Evolutionary conservation across 2,329 filamentous ascomycete species (phyloP).

Genomic region (Neobulgaria alba): DNA sequence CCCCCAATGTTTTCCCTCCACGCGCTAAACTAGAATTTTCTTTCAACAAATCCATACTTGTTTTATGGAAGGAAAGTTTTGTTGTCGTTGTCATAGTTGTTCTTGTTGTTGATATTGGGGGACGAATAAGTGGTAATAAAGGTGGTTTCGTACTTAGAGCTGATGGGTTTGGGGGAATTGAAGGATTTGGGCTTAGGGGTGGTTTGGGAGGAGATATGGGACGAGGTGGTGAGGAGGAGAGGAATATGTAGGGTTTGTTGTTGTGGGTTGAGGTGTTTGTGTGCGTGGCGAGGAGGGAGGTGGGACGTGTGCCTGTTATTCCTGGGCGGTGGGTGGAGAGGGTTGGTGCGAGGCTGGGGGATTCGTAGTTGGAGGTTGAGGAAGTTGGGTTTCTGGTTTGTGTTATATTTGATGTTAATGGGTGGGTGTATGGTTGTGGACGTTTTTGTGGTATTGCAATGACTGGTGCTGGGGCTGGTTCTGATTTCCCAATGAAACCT

Average conservation of each 20-base stretch:
- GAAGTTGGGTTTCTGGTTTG: background rate
- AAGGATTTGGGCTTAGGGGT: constrained; percentile 5
- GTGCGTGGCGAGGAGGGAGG: background rate
- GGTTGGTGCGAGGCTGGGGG: background rate
- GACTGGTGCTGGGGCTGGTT: constrained; percentile 5
- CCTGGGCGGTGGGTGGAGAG: background rate
- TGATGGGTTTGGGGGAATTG: no score
- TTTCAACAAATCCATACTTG: constrained; percentile 13
- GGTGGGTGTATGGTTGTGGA: background rate
- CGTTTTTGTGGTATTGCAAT: background rate
- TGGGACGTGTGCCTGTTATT: no score
- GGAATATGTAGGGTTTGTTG: constrained; percentile 21
- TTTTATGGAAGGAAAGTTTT: background rate
- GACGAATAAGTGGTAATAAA: constrained; percentile 19
- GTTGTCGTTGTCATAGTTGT: no score
- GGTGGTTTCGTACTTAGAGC: constrained; percentile 15
- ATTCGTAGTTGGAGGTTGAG: background rate
- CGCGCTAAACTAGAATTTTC: constrained; percentile 1
- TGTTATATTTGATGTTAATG: background rate
- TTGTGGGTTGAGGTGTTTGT: background rate
- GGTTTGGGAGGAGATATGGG: constrained; percentile 4
- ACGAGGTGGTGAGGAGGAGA: constrained; percentile 26
- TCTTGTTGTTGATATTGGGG: constrained; percentile 17
- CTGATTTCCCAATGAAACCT: constrained; percentile 21
- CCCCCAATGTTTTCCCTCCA: constrained; percentile 37